These are phyloP conservation scores for Musa acuminata DNA, from an alignment of 176 grass and related monocot species.

Conservation along the genomic window DNA sequence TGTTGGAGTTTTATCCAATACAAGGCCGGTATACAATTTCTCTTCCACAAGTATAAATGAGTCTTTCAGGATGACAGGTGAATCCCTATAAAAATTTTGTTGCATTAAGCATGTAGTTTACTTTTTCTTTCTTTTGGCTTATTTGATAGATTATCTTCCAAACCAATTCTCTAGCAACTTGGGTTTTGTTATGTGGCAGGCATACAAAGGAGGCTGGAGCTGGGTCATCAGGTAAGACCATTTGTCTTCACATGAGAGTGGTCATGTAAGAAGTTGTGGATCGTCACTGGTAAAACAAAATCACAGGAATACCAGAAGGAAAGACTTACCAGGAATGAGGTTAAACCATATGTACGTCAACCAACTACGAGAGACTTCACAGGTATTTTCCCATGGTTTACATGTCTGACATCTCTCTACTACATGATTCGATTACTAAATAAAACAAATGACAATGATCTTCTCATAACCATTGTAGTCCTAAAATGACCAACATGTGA, in stretches of 20 bases:
- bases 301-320: background rate
- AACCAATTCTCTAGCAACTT: background rate
- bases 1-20: slow-evolving; percentile 38
- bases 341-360: background rate
- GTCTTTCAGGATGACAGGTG: slow-evolving; percentile 47
- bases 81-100: background rate
- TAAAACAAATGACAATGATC: background rate
- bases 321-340: background rate
- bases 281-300: background rate
- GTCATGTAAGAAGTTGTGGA: background rate
- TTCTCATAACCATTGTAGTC: too few species aligned
- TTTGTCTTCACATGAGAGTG: background rate
- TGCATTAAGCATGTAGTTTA: too few species aligned
- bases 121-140: too few species aligned
- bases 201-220: slow-evolving; percentile 76
- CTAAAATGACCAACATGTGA: too few species aligned
- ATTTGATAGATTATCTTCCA: background rate
- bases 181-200: slow-evolving; percentile 21
- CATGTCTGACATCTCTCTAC: background rate
- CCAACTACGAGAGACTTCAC: background rate
- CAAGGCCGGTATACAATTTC: slow-evolving; percentile 40
- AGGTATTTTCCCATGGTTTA: background rate
- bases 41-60: slow-evolving; percentile 29
- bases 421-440: background rate
- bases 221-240: slow-evolving; percentile 40